Percentiles rank a stretch among this genome's conserved stretches.
These are phyloP conservation scores for Aureobasidium leucospermi DNA, from an alignment of 2,329 filamentous ascomycete genomes.

Conservation along the genomic window DNA sequence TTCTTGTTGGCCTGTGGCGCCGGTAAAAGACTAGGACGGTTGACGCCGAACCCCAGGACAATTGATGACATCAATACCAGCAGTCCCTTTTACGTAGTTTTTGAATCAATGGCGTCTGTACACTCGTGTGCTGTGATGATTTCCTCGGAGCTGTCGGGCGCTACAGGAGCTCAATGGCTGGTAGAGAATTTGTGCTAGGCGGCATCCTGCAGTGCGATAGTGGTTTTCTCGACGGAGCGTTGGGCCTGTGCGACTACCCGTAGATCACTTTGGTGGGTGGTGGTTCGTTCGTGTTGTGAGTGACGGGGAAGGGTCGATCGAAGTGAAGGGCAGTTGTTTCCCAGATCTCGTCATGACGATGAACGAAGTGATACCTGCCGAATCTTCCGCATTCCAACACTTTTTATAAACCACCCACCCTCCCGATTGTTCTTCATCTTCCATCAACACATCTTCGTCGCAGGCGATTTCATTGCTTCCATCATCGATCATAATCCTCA, in stretches of 20 bases:
- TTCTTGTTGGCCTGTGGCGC: conserved; percentile 3
- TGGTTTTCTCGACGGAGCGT: not conserved
- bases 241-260: conserved; percentile 4
- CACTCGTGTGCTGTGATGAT: not conserved
- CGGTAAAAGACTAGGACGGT: not conserved
- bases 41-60: not conserved
- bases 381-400: not conserved
- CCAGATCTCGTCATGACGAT: not conserved
- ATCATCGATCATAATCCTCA: conserved; percentile 6
- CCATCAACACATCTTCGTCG: not conserved
- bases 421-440: not conserved
- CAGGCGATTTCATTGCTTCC: not conserved
- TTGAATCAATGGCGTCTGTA: not conserved
- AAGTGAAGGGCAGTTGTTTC: not conserved
- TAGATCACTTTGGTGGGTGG: not conserved
- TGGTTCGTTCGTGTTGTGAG: not conserved
- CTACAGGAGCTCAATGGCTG: not conserved
- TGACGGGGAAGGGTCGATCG: not conserved
- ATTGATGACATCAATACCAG: not conserved
- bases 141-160: not conserved
- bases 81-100: not conserved
- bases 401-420: not conserved
- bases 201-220: not conserved
- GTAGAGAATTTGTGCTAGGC: not conserved
- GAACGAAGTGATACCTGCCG: not conserved